Conservation (phyloP, 306 rosid species). For the Geum urbanum region DNA sequence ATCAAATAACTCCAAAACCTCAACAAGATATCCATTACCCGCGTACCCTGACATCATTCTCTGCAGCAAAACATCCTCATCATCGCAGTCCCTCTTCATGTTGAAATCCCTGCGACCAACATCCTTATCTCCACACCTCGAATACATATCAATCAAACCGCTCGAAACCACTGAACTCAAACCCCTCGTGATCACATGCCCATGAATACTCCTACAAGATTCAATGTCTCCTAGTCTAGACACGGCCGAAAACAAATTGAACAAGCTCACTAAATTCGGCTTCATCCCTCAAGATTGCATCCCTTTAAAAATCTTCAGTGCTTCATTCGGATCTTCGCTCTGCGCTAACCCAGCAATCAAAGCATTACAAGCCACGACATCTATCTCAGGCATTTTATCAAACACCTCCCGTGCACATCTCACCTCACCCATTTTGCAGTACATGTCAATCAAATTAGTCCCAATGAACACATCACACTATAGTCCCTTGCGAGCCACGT, state of each 20-base stretch:
- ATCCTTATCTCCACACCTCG: conserved; percentile 50
- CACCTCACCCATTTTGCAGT: conserved; percentile 52
- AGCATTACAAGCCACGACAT: conserved; percentile 55
- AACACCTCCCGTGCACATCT: conserved; percentile 48
- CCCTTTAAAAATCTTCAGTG: conserved; percentile 36
- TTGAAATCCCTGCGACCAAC: conserved; percentile 40
- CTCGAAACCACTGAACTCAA: conserved; percentile 35
- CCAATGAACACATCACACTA: conserved; percentile 57
- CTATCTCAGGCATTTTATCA: conserved; percentile 51
- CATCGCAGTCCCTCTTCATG: conserved; percentile 41
- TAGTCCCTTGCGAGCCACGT: conserved; percentile 35
- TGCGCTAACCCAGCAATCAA: conserved; percentile 64
- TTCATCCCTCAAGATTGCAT: conserved; percentile 43
- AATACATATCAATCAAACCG: conserved; percentile 69
- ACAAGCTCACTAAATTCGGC: conserved; percentile 53
- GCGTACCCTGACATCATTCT: conserved; percentile 64
- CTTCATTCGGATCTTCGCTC: conserved; percentile 41
- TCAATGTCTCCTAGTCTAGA: conserved; percentile 39
- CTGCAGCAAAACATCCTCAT: conserved; percentile 47
- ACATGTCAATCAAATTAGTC: conserved; percentile 59
- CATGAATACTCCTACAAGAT: conserved; percentile 58
- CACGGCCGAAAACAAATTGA: conserved; percentile 68
- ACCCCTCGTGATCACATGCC: conserved; percentile 49
- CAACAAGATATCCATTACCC: conserved; percentile 37
- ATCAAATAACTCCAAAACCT: conserved; percentile 54